These are phyloP conservation scores for Clarireedia paspali DNA, from an alignment of 2,329 filamentous ascomycete species.

Conservation along the genomic window DNA sequence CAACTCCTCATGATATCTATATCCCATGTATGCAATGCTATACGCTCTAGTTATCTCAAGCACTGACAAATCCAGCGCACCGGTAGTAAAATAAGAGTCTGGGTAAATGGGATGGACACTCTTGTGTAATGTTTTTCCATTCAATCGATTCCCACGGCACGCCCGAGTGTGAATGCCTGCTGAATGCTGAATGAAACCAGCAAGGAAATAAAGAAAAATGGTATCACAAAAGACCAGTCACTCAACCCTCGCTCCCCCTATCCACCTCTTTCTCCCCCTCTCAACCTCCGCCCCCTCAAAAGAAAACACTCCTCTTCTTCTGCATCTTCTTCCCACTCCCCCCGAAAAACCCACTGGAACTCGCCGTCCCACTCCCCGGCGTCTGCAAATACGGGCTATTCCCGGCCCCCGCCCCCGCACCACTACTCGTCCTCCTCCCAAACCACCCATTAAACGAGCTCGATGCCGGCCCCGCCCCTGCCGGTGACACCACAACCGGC, in stretches of 20 bases:
- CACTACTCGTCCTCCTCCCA: background rate
- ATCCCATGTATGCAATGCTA: too few relatives aligned
- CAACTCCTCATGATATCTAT: too few relatives aligned
- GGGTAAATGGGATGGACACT: too few relatives aligned
- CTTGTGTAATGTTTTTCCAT: too few relatives aligned
- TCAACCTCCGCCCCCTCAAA: background rate
- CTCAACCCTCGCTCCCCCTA: background rate
- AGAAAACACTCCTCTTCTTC: slow-evolving; percentile 29
- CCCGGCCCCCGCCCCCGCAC: background rate
- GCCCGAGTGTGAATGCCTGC: too few relatives aligned
- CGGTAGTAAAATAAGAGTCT: too few relatives aligned
- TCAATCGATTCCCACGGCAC: too few relatives aligned
- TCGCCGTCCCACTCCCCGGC: slow-evolving; percentile 29
- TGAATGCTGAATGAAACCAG: too few relatives aligned
- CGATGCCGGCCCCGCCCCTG: background rate
- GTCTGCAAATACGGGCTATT: slow-evolving; percentile 22
- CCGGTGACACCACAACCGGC: slow-evolving; percentile 6
- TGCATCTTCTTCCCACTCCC: slow-evolving; percentile 30
- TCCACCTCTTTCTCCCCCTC: background rate
- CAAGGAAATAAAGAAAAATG: too few relatives aligned
- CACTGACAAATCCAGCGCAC: too few relatives aligned
- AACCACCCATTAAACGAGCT: background rate
- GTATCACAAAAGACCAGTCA: too few relatives aligned
- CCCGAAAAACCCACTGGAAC: slow-evolving; percentile 37
- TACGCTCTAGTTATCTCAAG: too few relatives aligned